Base-by-base conservation (phyloP, 2,329 filamentous ascomycete genomes). In the Sarocladiaceae sp. region DNA sequence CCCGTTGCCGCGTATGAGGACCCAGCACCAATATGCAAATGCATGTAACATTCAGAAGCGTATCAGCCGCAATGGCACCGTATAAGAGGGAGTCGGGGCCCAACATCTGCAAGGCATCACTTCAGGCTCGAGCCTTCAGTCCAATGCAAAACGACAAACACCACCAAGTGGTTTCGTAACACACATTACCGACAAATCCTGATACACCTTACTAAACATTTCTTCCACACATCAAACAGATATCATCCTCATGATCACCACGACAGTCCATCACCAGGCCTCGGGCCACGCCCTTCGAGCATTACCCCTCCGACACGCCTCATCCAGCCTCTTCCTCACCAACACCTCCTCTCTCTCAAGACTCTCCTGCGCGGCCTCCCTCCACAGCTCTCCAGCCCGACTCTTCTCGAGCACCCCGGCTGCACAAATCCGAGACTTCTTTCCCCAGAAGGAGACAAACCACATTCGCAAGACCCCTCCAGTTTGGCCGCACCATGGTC, bases 401-500 rank as follows among this genome's bases (percentile, higher is more conserved):
- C 48, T 53, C 47, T 78, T 80, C 59, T 77, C 76, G 2, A 73
- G 72, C 3, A 76, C 75, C 2, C 62, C 64, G 0, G 51, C 54
- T 21, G 55, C 58, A 19, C 69, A 62, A 34, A 69, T 80, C 35
- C 67, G 65, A n/a, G 75, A 79, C 52, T 78, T 82, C 63, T 85
- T 85, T 53, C 81, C 82, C 20, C 60, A 64, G 49, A 76, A 74
- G 53, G 74, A 81, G 54, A 82, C 79, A 3, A 65, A 73, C 16
- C 69, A 74, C 46, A 84, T 87, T 57, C 70, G 76, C 33, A 70
- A 70, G 47, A 84, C 83, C 1, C 73, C 74, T 13, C 70, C 83
- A 5, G 76, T 82, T 49, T 89, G 84, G 83, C 74, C 74, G 24
- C 83, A 86, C 57, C 82, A 81, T 48, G 75, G 82, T 48, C 95